Evolutionary conservation across 352 stramenopile genomes (phyloP).

Genomic region (Phytophthora boehmeriae): DNA sequence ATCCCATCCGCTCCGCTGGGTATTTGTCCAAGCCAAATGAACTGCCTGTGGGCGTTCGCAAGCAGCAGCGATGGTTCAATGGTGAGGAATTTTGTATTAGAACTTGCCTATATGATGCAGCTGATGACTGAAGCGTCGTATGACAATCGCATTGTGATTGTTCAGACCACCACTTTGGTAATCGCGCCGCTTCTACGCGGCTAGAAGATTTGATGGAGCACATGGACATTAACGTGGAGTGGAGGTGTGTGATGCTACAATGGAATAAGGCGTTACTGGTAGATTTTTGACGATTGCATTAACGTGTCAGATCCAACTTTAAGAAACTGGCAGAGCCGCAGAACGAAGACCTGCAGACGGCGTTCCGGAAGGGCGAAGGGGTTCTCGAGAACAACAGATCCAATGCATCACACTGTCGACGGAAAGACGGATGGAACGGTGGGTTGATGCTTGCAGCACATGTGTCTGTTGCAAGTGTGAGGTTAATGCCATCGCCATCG

Average conservation of each 20-base stretch:
- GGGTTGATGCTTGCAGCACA: constrained; percentile 3
- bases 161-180: constrained; percentile 85
- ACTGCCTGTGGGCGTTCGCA: constrained; percentile 64
- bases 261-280: background rate
- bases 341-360: constrained; percentile 74
- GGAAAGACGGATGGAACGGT: constrained; percentile 82
- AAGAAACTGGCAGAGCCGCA: constrained; percentile 79
- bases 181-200: constrained; percentile 67
- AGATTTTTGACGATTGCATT: constrained; percentile 1
- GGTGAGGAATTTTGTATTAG: constrained; percentile 31
- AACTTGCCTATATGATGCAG: background rate
- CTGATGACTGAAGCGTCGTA: background rate
- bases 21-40: constrained; percentile 77
- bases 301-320: constrained; percentile 74
- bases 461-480: background rate
- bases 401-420: constrained; percentile 45
- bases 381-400: constrained; percentile 36
- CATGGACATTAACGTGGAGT: constrained; percentile 88
- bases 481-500: background rate
- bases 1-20: constrained; percentile 66
- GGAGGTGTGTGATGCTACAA: constrained; percentile 49
- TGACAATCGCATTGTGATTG: constrained; percentile 2
- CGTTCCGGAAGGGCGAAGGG: constrained; percentile 71
- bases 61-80: constrained; percentile 88
- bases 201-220: constrained; percentile 89